Conservation (phyloP, 2,329 filamentous ascomycete species). For the Stagonosporopsis chrysanthemi region DNA sequence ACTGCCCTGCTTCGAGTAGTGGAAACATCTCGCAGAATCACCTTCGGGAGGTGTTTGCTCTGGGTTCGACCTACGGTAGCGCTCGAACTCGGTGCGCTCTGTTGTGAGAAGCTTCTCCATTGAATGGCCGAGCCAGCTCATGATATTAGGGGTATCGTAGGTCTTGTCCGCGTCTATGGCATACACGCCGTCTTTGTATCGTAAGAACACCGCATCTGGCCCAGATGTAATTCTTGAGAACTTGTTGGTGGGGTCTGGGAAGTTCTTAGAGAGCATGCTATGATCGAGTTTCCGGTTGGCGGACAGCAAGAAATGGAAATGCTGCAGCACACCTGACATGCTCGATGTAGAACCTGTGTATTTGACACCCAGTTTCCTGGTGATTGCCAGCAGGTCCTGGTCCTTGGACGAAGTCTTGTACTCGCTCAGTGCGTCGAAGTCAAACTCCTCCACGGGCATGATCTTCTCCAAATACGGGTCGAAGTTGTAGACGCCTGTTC, state of each 20-base stretch:
- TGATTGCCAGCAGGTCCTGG: slow-evolving; percentile 71
- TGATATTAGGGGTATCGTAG: slow-evolving; percentile 81
- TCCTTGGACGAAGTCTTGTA: slow-evolving; percentile 95
- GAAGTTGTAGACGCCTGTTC: slow-evolving; percentile 92
- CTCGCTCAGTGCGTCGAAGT: slow-evolving; percentile 83
- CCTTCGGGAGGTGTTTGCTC: slow-evolving; percentile 78
- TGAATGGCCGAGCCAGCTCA: slow-evolving; percentile 92
- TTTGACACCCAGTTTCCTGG: slow-evolving; percentile 71
- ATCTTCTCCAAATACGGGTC: slow-evolving; percentile 92
- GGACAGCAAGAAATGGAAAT: slow-evolving; percentile 93
- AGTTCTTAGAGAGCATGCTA: slow-evolving; percentile 70
- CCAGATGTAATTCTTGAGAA: slow-evolving; percentile 77
- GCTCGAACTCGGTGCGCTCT: slow-evolving; percentile 82
- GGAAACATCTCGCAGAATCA: slow-evolving; percentile 64
- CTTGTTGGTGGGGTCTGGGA: slow-evolving; percentile 65
- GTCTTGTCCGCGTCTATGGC: slow-evolving; percentile 97
- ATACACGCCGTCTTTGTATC: slow-evolving; percentile 84
- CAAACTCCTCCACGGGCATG: slow-evolving; percentile 92
- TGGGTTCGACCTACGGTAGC: slow-evolving; percentile 66
- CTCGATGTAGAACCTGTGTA: slow-evolving; percentile 97
- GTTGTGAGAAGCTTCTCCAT: slow-evolving; percentile 95
- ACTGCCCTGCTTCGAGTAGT: slow-evolving; percentile 85
- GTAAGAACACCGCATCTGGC: slow-evolving; percentile 79
- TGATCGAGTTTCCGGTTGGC: slow-evolving; percentile 78
- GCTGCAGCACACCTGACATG: slow-evolving; percentile 85